Percentiles rank a stretch among this genome's conserved stretches.
Conservation (phyloP, 2,329 filamentous ascomycete species). For the Ramularia endophylla region DNA sequence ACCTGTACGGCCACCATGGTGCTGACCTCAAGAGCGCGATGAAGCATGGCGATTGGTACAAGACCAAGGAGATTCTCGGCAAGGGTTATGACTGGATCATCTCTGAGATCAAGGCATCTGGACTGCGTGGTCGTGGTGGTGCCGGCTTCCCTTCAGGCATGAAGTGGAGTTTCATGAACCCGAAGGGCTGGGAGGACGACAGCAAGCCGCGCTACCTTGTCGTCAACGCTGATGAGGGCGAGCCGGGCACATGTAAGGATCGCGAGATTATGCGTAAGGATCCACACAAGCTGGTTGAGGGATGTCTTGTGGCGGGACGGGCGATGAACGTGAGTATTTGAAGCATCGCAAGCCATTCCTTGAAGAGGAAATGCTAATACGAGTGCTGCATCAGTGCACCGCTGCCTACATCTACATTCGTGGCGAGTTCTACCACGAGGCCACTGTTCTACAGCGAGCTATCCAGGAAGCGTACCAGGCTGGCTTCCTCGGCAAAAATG, state of each 20-base stretch:
- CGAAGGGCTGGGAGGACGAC: conserved; percentile 99
- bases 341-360: too few species aligned
- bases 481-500: conserved; percentile 95
- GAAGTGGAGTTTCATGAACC: conserved; percentile 99
- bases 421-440: conserved; percentile 96
- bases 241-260: conserved; percentile 99
- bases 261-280: conserved; percentile 99
- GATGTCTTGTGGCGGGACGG: conserved; percentile 89
- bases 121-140: conserved; percentile 89
- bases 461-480: conserved; percentile 97
- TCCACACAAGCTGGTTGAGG: conserved; percentile 97
- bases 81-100: conserved; percentile 99
- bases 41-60: conserved; percentile 99
- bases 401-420: conserved; percentile 99
- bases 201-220: conserved; percentile 92
- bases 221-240: conserved; percentile 97
- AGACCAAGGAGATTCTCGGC: conserved; percentile 95
- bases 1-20: conserved; percentile 90
- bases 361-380: background rate
- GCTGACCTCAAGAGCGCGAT: conserved; percentile 87
- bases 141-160: conserved; percentile 96
- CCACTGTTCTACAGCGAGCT: conserved; percentile 83
- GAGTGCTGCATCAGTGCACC: conserved; percentile 51
- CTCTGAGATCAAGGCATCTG: conserved; percentile 92
- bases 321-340: conserved; percentile 69